Base-by-base conservation (phyloP, 2,329 filamentous ascomycete species). In the Waltergamsia citrina region DNA sequence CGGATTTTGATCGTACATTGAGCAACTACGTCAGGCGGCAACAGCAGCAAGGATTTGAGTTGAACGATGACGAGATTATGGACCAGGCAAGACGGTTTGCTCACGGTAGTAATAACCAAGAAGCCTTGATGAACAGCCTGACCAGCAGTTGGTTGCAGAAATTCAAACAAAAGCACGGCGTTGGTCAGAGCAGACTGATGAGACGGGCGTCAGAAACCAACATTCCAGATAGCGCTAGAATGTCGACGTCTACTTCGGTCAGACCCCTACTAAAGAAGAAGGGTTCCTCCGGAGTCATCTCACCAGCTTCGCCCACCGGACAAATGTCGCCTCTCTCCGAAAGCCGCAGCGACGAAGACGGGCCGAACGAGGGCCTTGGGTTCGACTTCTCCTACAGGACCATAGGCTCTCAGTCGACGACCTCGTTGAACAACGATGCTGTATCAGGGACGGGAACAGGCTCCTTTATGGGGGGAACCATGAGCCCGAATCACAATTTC, bases 1-100 rank as follows among this genome's bases (percentile, higher is more conserved):
- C 85, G 9, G 88, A 96, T 59, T 88, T 96, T 48, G 92, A 96
- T 54, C 80, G 87, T 49, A 86, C 90, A 2, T 71, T 98, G 26
- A 76, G 81, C 30, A 88, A 87, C 51, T 96, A 87, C 81, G 79
- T 85, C 21, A 76, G 78, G 52, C 92, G 93, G 45, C 77, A 84
- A 50, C 79, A 86, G 51, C 78, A 80, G 51, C 74, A 81, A 49
- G 87, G 88, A 2, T 65, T 80, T 24, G 67, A 78, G 12, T 65
- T 94, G 27, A 81, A 74, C 21, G 85, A 94, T 53, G 73, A 78
- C n/a, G 76, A 84, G 44, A 90, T 95, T 47, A 75, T 81, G 50
- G 83, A 93, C 43, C 87, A 93, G 57, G 86, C 86, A 2, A 71
- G 71, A 32, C 79, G 86, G 42, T 95, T 95, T 54, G 81, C 84